A percentile compares a stretch with the other conserved stretches of the same genome.
Evolutionary conservation across 345 rosid species (phyloP).

Genomic region (Erodium maritimum): DNA sequence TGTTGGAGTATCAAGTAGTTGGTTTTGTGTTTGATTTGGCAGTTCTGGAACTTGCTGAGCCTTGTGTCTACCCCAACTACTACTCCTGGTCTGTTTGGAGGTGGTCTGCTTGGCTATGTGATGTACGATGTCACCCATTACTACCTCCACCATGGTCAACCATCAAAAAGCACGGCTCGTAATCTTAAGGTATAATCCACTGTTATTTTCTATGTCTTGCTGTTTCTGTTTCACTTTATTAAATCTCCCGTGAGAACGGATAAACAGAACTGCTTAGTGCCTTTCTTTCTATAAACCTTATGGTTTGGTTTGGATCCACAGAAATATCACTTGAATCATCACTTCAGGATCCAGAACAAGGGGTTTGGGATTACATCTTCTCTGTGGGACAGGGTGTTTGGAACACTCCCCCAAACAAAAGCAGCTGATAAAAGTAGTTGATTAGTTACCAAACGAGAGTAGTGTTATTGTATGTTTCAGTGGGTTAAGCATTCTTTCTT

Average conservation of each 20-base stretch:
- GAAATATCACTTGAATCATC: conserved; percentile 95
- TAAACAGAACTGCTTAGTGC: too few relatives aligned
- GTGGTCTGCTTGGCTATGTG: conserved; percentile 73
- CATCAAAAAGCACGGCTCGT: conserved; percentile 35
- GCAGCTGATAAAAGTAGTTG: conserved; percentile 20
- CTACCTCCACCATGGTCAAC: conserved; percentile 82
- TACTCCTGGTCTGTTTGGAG: conserved; percentile 65
- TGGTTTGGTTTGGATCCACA: conserved; percentile 19
- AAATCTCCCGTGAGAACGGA: too few relatives aligned
- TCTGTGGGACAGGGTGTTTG: conserved; percentile 76
- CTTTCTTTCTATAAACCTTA: background rate
- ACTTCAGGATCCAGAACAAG: conserved; percentile 72
- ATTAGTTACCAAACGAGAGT: background rate
- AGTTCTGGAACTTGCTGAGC: conserved; percentile 56
- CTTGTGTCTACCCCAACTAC: conserved; percentile 42
- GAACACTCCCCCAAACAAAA: conserved; percentile 59
- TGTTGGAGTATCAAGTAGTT: background rate
- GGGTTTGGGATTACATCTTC: conserved; percentile 93
- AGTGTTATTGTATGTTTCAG: background rate
- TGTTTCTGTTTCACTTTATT: too few relatives aligned
- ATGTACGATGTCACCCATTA: conserved; percentile 72
- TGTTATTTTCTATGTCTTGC: too few relatives aligned
- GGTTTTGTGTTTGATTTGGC: background rate
- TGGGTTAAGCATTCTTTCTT: background rate
- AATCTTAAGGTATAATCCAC: conserved; percentile 48